Evolutionary conservation across 1,139 yeast species (phyloP), one percentile per base, ranked within the genome.

Genomic region (Geotrichum candidum): DNA sequence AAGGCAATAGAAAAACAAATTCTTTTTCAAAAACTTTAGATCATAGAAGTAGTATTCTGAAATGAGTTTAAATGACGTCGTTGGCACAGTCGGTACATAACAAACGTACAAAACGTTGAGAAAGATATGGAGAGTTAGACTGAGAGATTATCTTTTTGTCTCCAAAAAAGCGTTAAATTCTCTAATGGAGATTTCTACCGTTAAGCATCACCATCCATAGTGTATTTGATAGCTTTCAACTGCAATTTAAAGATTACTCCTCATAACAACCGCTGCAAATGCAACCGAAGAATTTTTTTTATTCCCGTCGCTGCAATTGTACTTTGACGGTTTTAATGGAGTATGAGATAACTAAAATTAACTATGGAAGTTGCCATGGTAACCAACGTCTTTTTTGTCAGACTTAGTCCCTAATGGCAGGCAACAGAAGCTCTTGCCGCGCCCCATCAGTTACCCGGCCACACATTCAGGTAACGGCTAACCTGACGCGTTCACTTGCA

Each of bases 401-500:
- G 22, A 41, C 23, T 22, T 45, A 29, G 33, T 23, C 57, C 58
- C 54, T 59, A 59, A 59, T 18, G 57, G 61, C 61, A 59, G 46
- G 61, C 53, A 53, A 55, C 54, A 59, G 61, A 55, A 53, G 50
- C 18, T 18, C 13, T 41, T 41, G 48, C n/a, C 48, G 9, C 13
- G 48, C 10, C 48, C 23, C 18, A 41, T 41, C 23, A 41, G 22
- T 41, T 41, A 41, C 48, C 48, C 48, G 48, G 48, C 48, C 3
- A 23, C 45, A 55, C 52, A 51, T 56, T 59, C 58, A 38, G 58
- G 18, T 1, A 25, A n/a, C 51, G 18, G 18, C 4, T 25, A 22
- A 4, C 2, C 15, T 35, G 27, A 55, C 61, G 61, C 61, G 61
- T 59, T 59, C 48, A 59, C 57, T 59, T 59, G 61, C 61, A 59